Conservation (phyloP, 768 basidiomycete genomes). For the Kwoniella sp. region DNA sequence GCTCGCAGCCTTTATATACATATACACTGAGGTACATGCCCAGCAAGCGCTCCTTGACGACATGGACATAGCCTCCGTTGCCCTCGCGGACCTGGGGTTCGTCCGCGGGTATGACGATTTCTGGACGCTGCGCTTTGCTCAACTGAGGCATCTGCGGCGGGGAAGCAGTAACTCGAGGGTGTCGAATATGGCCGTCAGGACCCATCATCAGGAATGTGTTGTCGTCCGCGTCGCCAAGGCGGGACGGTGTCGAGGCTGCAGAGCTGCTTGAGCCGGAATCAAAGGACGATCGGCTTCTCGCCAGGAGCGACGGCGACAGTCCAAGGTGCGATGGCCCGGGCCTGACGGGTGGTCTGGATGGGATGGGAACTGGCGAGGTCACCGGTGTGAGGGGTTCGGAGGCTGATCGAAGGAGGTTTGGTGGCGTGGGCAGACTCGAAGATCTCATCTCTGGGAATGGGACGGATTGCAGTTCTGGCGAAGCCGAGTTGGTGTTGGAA, state of each 20-base stretch:
- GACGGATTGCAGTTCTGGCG: not conserved
- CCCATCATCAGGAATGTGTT: not conserved
- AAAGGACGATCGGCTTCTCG: conserved; percentile 18
- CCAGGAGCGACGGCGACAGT: conserved; percentile 13
- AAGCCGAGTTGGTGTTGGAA: conserved; percentile 5
- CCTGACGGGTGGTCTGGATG: not conserved
- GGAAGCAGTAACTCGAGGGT: not conserved
- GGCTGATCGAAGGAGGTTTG: conserved; percentile 9
- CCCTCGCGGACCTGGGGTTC: conserved; percentile 9
- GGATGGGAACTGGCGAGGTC: not conserved
- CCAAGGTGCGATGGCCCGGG: not conserved
- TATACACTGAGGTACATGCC: conserved; percentile 50
- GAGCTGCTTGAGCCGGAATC: conserved; percentile 7
- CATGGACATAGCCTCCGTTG: conserved; percentile 72
- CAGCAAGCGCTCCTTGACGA: conserved; percentile 84
- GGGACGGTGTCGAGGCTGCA: conserved; percentile 6
- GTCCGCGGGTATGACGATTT: conserved; percentile 20
- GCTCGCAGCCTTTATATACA: conserved; percentile 49
- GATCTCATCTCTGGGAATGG: too few relatives aligned
- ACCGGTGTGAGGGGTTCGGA: conserved; percentile 18
- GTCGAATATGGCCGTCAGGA: not conserved
- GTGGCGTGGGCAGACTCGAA: conserved; percentile 1
- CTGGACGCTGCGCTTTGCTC: conserved; percentile 12
- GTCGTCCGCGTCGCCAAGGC: conserved; percentile 2
- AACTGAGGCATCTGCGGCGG: too few relatives aligned